Conservation (phyloP, 202 grass and related monocot species). For the Zizania palustris region DNA sequence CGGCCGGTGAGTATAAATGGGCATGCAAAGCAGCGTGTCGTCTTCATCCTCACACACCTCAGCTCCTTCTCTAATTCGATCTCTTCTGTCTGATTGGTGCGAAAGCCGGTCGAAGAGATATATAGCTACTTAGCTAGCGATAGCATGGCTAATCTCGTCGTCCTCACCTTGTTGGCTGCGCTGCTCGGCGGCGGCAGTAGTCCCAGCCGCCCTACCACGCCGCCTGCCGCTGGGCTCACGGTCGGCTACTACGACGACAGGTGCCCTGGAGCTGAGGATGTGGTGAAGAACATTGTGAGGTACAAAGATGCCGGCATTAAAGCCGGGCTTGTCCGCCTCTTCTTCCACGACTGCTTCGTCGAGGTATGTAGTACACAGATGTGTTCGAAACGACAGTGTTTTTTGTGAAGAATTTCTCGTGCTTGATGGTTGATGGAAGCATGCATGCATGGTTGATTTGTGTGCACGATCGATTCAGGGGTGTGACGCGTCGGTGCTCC, state of each 20-base stretch:
- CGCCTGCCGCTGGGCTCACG: background rate
- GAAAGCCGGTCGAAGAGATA: too few relatives aligned
- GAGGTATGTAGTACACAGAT: conserved; percentile 30
- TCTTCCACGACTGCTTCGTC: conserved; percentile 89
- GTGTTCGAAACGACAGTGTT: too few relatives aligned
- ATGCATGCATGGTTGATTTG: background rate
- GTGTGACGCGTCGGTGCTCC: conserved; percentile 60
- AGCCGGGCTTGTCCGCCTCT: conserved; percentile 50
- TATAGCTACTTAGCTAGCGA: background rate
- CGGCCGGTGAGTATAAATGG: background rate
- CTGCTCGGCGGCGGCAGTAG: background rate
- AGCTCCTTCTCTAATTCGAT: too few relatives aligned
- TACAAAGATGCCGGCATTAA: conserved; percentile 34
- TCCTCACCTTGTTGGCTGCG: background rate
- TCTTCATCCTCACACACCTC: background rate
- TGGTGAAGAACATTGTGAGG: conserved; percentile 29
- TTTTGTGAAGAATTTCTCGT: too few relatives aligned
- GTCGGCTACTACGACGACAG: conserved; percentile 39
- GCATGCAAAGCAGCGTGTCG: background rate
- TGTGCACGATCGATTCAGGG: conserved; percentile 34
- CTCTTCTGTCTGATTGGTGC: background rate
- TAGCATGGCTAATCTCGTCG: background rate
- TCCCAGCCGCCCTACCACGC: background rate
- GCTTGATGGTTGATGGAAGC: too few relatives aligned
- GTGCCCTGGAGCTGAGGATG: conserved; percentile 30